Evolutionary conservation across 495 filamentous ascomycete species (phyloP).

Genomic region (Penicillium malachiteum): DNA sequence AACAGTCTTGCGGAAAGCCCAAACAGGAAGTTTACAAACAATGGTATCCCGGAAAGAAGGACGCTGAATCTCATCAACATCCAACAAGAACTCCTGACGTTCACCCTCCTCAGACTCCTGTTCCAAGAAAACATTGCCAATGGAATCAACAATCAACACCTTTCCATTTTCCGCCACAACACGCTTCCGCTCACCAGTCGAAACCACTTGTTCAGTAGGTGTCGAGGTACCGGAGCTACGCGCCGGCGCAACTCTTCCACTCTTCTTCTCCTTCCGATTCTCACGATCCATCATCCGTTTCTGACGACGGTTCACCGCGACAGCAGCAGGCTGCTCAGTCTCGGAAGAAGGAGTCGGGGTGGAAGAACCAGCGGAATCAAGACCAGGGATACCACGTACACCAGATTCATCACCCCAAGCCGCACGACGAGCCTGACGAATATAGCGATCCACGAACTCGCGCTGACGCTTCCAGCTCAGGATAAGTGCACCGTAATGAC

Average conservation of each 20-base stretch:
- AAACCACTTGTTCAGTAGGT: conserved; percentile 44
- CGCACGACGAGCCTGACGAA: conserved; percentile 79
- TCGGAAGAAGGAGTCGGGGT: conserved; percentile 39
- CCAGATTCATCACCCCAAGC: conserved; percentile 83
- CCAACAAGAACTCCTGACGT: conserved; percentile 76
- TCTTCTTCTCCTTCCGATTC: conserved; percentile 63
- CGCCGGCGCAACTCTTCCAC: conserved; percentile 27
- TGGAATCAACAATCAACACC: conserved; percentile 84
- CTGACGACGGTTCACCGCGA: conserved; percentile 80
- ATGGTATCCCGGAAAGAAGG: conserved; percentile 71
- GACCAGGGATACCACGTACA: conserved; percentile 64
- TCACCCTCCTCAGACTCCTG: conserved; percentile 85
- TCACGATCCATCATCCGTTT: conserved; percentile 84
- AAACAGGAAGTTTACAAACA: conserved; percentile 65
- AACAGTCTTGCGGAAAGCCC: conserved; percentile 58
- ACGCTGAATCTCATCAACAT: conserved; percentile 64
- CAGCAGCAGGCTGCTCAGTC: conserved; percentile 37
- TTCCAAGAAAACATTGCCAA: conserved; percentile 89
- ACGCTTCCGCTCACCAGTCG: conserved; percentile 71
- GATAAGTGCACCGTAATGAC: conserved; percentile 80
- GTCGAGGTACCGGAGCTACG: conserved; percentile 49
- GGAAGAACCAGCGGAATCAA: conserved; percentile 48
- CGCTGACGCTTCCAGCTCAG: conserved; percentile 84
- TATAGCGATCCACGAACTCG: conserved; percentile 87
- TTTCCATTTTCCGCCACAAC: conserved; percentile 95